Base-by-base conservation (phyloP, 1,284 basidiomycete species). In the Tilletia caries region DNA sequence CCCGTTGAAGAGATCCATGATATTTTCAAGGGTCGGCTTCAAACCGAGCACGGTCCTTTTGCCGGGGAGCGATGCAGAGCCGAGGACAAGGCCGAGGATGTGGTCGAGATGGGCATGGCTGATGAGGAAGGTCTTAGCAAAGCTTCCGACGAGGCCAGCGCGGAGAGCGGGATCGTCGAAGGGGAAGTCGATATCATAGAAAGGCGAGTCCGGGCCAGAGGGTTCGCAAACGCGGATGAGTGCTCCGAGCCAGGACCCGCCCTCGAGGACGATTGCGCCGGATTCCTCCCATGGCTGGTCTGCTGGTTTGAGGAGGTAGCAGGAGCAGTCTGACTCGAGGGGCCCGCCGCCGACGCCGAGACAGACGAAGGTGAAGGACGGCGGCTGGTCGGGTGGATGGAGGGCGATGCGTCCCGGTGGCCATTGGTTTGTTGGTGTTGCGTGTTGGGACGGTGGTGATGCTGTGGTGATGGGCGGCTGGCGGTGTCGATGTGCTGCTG, bases 101-200 rank as follows among this genome's bases (percentile, higher is more conserved):
- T 93, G 92, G 84, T 93, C 92, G 29, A 93, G 84, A 81, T 93
- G 92, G 2, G 90, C 89, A 83, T 93, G 92, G 3, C 90, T 90
- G 75, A 93, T 85, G 68, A 93, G 86, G 76, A 89, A 92, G 52
- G 74, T 70, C 12, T 77, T 66, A 13, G 76, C 69, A 68, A 79
- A 77, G 58, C 75, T 77, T n/a, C 76, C 79, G 69, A 80, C 73
- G 50, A 78, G 71, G 32, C 78, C 76, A 32, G 79, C 79, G 1
- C 79, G 71, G 2, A 79, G 71, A 23, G 72, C 74, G 32, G 70
- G 72, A 6, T 71, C 68, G 65, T 70, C 69, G 52, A 69, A 65
- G 0, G 79, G 77, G 29, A 81, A 80, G 20, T 74, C 71, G 33
- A 75, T 74, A 60, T 79, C 77, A 71, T 68, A 54, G 60, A 81